phyloP scores from a whole-genome alignment of 495 filamentous ascomycete species.

The Thermochaetoides thermophila region DNA sequence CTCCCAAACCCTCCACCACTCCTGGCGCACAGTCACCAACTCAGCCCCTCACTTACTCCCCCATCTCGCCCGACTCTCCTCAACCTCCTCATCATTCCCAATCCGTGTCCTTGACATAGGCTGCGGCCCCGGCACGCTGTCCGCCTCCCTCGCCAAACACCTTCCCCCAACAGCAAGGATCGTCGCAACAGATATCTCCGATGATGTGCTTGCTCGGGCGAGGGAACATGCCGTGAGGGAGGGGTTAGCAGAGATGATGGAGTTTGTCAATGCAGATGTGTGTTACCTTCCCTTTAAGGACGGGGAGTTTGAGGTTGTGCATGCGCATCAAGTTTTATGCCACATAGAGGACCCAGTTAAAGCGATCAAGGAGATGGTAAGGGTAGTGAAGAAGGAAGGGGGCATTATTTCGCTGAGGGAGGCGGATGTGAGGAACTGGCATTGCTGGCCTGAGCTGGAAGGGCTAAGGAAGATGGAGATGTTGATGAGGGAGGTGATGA shows the following conservation, averaged over 20 bases:
- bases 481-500: slow-evolving; percentile 13
- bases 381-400: slow-evolving; percentile 27
- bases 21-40: slow-evolving; percentile 23
- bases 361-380: slow-evolving; percentile 28
- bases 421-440: slow-evolving; percentile 22
- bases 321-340: slow-evolving; percentile 25
- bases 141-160: slow-evolving; percentile 22
- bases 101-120: slow-evolving; percentile 26
- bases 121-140: slow-evolving; percentile 26
- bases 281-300: slow-evolving; percentile 28
- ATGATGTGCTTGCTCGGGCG: slow-evolving; percentile 22
- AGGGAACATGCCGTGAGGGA: slow-evolving; percentile 9
- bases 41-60: slow-evolving; percentile 23
- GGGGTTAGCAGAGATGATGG: slow-evolving; percentile 18
- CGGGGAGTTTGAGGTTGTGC: slow-evolving; percentile 27
- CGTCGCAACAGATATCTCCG: slow-evolving; percentile 27
- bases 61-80: slow-evolving; percentile 11
- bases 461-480: slow-evolving; percentile 22
- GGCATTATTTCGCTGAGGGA: slow-evolving; percentile 30
- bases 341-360: slow-evolving; percentile 24
- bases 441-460: slow-evolving; percentile 21
- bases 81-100: slow-evolving; percentile 18
- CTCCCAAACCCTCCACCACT: slow-evolving; percentile 13
- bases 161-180: slow-evolving; percentile 20
- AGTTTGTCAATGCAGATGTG: slow-evolving; percentile 23